Evolutionary conservation across 2,329 filamentous ascomycete species (phyloP).

Genomic region (Beauveria caledonica): DNA sequence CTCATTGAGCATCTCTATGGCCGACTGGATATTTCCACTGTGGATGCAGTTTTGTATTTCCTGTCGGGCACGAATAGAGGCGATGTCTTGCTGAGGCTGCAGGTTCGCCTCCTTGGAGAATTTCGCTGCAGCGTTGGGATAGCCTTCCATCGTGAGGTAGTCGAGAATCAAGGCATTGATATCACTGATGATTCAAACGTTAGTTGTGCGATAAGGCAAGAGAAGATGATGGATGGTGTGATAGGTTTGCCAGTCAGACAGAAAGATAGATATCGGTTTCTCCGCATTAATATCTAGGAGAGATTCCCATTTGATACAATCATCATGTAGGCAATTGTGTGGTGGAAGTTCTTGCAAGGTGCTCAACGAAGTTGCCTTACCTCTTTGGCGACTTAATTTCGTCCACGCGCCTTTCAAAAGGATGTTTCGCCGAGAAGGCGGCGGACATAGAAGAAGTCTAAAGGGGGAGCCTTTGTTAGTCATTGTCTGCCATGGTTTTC

Average conservation of each 20-base stretch:
- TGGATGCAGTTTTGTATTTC: constrained; percentile 81
- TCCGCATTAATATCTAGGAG: constrained; percentile 96
- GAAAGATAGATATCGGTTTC: constrained; percentile 63
- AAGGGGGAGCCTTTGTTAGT: neutral
- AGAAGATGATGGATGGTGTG: constrained; percentile 10
- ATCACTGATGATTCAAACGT: constrained; percentile 51
- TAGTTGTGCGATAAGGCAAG: constrained; percentile 16
- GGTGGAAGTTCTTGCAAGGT: neutral
- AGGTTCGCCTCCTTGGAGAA: constrained; percentile 94
- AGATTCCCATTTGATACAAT: constrained; percentile 99
- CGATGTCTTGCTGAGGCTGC: constrained; percentile 59
- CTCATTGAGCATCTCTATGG: constrained; percentile 83
- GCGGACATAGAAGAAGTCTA: constrained; percentile 67
- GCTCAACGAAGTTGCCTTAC: constrained; percentile 43
- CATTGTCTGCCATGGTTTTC: neutral
- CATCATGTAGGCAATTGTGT: constrained; percentile 50
- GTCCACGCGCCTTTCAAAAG: constrained; percentile 74
- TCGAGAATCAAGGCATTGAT: constrained; percentile 95
- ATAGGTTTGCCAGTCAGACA: constrained; percentile 40
- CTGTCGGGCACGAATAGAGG: constrained; percentile 69
- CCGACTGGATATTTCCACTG: constrained; percentile 72
- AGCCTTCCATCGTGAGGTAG: constrained; percentile 93
- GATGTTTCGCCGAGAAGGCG: constrained; percentile 59
- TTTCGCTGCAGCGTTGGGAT: constrained; percentile 82
- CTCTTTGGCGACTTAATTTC: constrained; percentile 82